phyloP scores from a whole-genome alignment of 1,284 basidiomycete species.

The Sporisorium graminicola region DNA sequence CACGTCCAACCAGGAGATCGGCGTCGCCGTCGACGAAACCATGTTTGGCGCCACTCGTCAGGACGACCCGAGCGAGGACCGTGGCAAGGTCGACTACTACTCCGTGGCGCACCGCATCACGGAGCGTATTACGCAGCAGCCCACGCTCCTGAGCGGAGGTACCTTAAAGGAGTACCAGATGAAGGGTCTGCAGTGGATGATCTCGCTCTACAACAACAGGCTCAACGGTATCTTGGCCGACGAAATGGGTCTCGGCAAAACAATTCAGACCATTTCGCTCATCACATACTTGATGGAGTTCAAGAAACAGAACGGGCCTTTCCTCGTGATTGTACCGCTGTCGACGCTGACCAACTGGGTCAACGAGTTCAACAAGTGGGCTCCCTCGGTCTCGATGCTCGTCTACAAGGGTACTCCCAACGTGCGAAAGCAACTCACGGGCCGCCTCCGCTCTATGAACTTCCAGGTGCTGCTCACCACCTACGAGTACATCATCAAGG shows the following conservation, averaged over 20 bases:
- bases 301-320: conserved; percentile 69
- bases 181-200: conserved; percentile 70
- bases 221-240: conserved; percentile 70
- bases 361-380: conserved; percentile 70
- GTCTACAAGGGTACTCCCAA: conserved; percentile 69
- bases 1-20: conserved; percentile 61
- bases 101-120: conserved; percentile 93
- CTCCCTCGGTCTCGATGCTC: conserved; percentile 64
- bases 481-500: conserved; percentile 70
- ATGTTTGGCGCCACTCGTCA: conserved; percentile 87
- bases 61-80: conserved; percentile 75
- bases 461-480: conserved; percentile 69
- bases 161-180: conserved; percentile 69
- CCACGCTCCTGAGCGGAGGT: conserved; percentile 78
- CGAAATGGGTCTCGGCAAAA: conserved; percentile 70
- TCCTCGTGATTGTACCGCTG: conserved; percentile 69
- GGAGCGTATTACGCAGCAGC: conserved; percentile 88
- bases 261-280: conserved; percentile 69
- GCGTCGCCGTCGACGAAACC: conserved; percentile 79
- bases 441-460: conserved; percentile 61
- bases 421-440: conserved; percentile 64
- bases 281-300: conserved; percentile 70
- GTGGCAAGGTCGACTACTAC: conserved; percentile 90
- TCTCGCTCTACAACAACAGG: conserved; percentile 69
- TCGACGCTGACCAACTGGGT: conserved; percentile 70